Percentiles rank a stretch among this genome's conserved stretches.
Evolutionary conservation across 192 early-diverging fungal genomes (phyloP).

Genomic region (Coemansia javaensis): DNA sequence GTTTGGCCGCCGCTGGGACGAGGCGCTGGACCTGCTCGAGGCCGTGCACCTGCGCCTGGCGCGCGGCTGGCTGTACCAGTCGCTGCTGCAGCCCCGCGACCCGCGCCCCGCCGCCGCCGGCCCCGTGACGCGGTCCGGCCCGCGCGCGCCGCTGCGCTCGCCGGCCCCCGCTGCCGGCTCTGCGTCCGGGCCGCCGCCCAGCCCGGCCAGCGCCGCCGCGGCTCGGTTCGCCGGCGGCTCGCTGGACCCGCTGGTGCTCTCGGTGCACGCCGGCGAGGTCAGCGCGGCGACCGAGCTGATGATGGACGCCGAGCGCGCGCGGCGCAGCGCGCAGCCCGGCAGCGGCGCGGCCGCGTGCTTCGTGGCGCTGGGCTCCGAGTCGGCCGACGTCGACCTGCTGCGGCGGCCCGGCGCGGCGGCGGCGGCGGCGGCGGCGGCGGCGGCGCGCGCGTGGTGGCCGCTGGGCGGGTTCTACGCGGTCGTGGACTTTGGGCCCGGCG

Average conservation of each 20-base stretch:
- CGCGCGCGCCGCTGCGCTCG: background rate
- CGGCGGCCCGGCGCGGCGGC: background rate
- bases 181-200: background rate
- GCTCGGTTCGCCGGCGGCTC: background rate
- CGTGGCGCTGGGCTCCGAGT: conserved; percentile 22
- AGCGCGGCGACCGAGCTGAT: conserved; percentile 33
- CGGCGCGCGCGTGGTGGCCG: conserved; percentile 31
- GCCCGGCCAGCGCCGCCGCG: background rate
- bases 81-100: conserved; percentile 1
- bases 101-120: no score
- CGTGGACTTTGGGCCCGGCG: conserved; percentile 13
- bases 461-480: conserved; percentile 34
- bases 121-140: conserved; percentile 19
- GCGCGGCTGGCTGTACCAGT: conserved; percentile 44
- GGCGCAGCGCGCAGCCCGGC: background rate
- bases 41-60: conserved; percentile 33
- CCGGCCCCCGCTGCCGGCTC: background rate
- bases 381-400: conserved; percentile 18
- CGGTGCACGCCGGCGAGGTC: conserved; percentile 45
- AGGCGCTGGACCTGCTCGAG: conserved; percentile 18
- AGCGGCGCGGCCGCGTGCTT: conserved; percentile 1
- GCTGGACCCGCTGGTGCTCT: conserved; percentile 27
- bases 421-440: background rate
- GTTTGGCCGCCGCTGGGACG: conserved; percentile 37
- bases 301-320: conserved; percentile 28